Conservation (phyloP, 768 basidiomycete species). For the Leccinum barrowsii region DNA sequence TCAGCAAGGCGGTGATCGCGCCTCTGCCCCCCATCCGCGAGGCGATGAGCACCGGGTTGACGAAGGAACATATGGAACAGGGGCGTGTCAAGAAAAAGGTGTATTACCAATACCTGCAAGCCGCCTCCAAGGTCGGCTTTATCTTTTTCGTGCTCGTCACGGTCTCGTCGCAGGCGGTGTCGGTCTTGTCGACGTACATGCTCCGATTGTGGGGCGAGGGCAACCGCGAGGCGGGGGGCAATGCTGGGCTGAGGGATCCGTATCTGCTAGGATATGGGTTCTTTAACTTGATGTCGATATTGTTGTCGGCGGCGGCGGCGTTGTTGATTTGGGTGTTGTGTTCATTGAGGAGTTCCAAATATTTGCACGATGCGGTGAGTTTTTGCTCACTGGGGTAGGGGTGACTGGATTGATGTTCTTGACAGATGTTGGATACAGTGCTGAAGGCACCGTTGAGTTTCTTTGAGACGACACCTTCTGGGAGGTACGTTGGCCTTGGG, state of each 20-base stretch:
- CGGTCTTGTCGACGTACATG: constrained; percentile 59
- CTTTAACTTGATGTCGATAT: constrained; percentile 55
- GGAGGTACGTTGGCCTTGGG: constrained; percentile 46
- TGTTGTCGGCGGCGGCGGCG: constrained; percentile 52
- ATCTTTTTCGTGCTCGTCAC: constrained; percentile 57
- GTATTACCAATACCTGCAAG: constrained; percentile 73
- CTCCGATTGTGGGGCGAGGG: constrained; percentile 83
- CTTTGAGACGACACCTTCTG: constrained; percentile 87
- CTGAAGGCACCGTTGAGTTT: constrained; percentile 83
- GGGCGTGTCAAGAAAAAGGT: constrained; percentile 77
- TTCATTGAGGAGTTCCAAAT: constrained; percentile 66
- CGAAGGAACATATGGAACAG: constrained; percentile 73
- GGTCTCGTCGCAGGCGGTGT: constrained; percentile 52
- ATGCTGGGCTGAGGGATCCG: constrained; percentile 49
- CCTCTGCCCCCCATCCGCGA: constrained; percentile 37
- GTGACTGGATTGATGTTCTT: neutral
- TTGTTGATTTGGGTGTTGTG: constrained; percentile 77
- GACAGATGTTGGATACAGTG: constrained; percentile 75
- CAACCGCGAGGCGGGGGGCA: constrained; percentile 58
- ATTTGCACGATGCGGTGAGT: constrained; percentile 73
- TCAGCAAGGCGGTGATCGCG: constrained; percentile 51
- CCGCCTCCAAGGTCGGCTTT: constrained; percentile 75
- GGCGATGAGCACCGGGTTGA: constrained; percentile 43
- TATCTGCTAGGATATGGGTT: constrained; percentile 66
- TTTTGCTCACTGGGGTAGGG: neutral